Conservation (phyloP, 495 filamentous ascomycete species). For the Peziza echinospora region DNA sequence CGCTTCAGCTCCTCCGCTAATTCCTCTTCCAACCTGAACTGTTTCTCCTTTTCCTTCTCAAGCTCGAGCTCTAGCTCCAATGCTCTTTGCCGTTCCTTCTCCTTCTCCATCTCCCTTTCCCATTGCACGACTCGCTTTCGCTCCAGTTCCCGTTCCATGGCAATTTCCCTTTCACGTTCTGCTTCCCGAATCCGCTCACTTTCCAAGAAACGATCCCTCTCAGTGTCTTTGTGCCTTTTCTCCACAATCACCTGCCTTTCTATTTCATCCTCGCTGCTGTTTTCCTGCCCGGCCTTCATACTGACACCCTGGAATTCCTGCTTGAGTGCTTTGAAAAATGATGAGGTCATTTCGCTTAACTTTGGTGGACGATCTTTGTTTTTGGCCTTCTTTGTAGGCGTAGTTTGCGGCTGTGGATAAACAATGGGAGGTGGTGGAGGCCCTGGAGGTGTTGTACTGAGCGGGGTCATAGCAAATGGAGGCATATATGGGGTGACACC, state of each 20-base stretch:
- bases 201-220: slow-evolving; percentile 3
- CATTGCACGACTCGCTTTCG: background rate
- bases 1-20: slow-evolving; percentile 10
- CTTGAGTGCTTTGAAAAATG: slow-evolving; percentile 18
- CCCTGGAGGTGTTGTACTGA: background rate
- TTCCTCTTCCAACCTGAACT: background rate
- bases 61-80: slow-evolving; percentile 9
- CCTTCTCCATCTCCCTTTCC: slow-evolving; percentile 11
- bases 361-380: slow-evolving; percentile 2
- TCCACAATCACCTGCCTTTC: too few relatives aligned
- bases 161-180: slow-evolving; percentile 1
- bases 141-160: slow-evolving; percentile 6
- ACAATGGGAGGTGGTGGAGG: too few relatives aligned
- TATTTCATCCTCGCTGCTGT: background rate
- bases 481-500: background rate
- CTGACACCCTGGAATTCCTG: slow-evolving; percentile 14
- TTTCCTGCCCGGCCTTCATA: background rate
- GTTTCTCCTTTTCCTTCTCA: slow-evolving; percentile 11
- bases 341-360: slow-evolving; percentile 11
- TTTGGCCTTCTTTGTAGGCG: background rate
- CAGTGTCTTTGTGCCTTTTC: slow-evolving; percentile 7
- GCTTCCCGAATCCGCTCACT: slow-evolving; percentile 6
- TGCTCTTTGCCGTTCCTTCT: slow-evolving; percentile 4
- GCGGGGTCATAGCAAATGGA: background rate
- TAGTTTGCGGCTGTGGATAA: background rate